Conservation (phyloP, 805 yeast species). For the Candida sakaeoensis region DNA sequence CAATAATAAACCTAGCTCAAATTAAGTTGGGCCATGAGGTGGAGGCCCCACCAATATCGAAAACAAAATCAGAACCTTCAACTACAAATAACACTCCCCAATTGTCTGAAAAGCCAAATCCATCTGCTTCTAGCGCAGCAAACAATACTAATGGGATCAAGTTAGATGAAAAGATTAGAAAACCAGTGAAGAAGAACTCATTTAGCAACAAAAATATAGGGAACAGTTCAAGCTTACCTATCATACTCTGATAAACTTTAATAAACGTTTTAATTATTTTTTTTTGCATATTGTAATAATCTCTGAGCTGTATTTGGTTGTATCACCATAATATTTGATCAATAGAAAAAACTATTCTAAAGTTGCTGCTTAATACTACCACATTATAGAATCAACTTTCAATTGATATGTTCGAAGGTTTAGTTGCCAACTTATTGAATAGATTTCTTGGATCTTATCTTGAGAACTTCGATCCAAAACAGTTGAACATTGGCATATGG, state of each 20-base stretch:
- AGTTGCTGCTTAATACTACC: neutral
- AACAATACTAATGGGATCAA: neutral
- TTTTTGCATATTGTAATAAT: too few species aligned
- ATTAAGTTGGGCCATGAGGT: constrained; percentile 49
- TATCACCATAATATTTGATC: too few species aligned
- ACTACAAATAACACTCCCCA: constrained; percentile 7
- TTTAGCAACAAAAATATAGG: constrained; percentile 4
- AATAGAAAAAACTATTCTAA: neutral
- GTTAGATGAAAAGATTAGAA: neutral
- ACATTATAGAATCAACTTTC: too few species aligned
- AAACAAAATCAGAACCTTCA: constrained; percentile 1
- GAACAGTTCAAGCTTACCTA: constrained; percentile 3
- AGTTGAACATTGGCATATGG: constrained; percentile 94
- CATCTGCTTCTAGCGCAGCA: neutral
- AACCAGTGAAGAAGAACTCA: constrained; percentile 3
- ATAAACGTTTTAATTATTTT: neutral
- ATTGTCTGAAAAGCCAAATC: constrained; percentile 4
- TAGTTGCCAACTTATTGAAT: constrained; percentile 61
- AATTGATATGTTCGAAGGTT: constrained; percentile 67
- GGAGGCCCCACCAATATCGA: constrained; percentile 33
- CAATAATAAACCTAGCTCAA: constrained; percentile 49
- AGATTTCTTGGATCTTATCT: constrained; percentile 70
- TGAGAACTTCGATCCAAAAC: constrained; percentile 94
- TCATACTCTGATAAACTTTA: constrained; percentile 1
- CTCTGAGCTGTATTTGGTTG: neutral